These are phyloP conservation scores for Trichomonascus vanleenenianus DNA, from an alignment of 805 yeast species.

Conservation along the genomic window DNA sequence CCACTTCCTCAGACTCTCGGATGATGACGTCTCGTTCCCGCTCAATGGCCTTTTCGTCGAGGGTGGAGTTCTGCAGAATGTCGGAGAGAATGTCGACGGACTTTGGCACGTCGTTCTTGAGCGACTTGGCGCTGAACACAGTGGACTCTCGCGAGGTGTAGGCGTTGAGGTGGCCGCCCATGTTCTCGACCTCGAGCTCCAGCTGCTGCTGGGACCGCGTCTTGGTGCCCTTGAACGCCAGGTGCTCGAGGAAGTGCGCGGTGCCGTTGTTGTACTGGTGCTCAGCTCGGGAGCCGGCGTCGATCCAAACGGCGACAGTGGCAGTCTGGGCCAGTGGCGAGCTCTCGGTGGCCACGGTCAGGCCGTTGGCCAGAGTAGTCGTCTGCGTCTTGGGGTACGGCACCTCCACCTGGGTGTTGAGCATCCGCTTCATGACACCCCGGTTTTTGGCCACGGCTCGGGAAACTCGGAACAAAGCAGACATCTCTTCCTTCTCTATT, in stretches of 20 bases:
- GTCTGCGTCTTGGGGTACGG: constrained; percentile 46
- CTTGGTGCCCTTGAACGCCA: constrained; percentile 92
- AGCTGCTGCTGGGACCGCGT: constrained; percentile 71
- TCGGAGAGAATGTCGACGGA: constrained; percentile 86
- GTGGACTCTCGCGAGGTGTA: constrained; percentile 97
- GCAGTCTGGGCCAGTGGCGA: constrained; percentile 89
- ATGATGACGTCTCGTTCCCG: constrained; percentile 94
- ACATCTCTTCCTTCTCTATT: background rate
- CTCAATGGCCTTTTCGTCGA: constrained; percentile 80
- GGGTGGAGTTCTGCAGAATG: constrained; percentile 75
- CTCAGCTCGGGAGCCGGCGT: constrained; percentile 98
- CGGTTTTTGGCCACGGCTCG: background rate
- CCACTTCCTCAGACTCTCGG: constrained; percentile 96
- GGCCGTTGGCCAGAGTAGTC: constrained; percentile 77
- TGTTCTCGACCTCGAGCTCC: constrained; percentile 90
- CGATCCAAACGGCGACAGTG: constrained; percentile 97
- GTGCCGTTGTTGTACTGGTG: constrained; percentile 79
- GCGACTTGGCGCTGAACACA: constrained; percentile 88
- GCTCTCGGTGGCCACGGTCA: constrained; percentile 86
- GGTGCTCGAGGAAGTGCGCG: constrained; percentile 94
- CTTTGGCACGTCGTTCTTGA: constrained; percentile 70
- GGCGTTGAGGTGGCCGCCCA: constrained; percentile 97
- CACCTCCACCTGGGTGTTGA: constrained; percentile 5
- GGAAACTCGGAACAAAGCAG: constrained; percentile 7
- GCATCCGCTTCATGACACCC: background rate